phyloP scores from a whole-genome alignment of 768 basidiomycete genomes.

The Boletales sp. region DNA sequence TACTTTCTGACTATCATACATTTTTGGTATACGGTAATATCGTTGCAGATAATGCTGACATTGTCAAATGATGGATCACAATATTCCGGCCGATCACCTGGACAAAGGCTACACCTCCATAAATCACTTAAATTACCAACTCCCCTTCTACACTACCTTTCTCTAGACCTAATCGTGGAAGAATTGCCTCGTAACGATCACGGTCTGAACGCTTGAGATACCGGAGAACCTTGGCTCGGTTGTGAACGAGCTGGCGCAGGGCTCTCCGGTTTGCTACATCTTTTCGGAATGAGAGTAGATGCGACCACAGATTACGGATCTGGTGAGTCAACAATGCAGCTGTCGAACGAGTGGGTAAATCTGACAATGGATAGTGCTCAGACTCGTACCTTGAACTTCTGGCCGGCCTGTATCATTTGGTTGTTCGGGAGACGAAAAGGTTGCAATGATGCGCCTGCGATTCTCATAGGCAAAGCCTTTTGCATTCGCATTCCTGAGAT shows the following conservation, averaged over 20 bases:
- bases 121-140: conserved; percentile 54
- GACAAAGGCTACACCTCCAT: too few relatives aligned
- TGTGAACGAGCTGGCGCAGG: conserved; percentile 75
- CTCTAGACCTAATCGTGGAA: conserved; percentile 76
- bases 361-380: not conserved
- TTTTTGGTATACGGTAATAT: conserved; percentile 11
- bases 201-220: conserved; percentile 68
- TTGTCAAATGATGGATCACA: not conserved
- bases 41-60: conserved; percentile 7
- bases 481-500: conserved; percentile 86
- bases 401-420: conserved; percentile 76
- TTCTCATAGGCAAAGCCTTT: conserved; percentile 87
- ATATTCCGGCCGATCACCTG: not conserved
- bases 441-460: conserved; percentile 67
- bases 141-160: conserved; percentile 85
- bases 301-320: conserved; percentile 80
- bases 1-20: conserved; percentile 10
- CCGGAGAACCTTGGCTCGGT: conserved; percentile 76
- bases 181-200: conserved; percentile 68
- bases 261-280: conserved; percentile 77
- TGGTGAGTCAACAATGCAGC: conserved; percentile 84
- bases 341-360: conserved; percentile 28
- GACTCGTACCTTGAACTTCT: conserved; percentile 78
- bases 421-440: conserved; percentile 70
- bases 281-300: conserved; percentile 61